phyloP scores from a whole-genome alignment of 306 rosid species.

The Cicer chorassanicum region DNA sequence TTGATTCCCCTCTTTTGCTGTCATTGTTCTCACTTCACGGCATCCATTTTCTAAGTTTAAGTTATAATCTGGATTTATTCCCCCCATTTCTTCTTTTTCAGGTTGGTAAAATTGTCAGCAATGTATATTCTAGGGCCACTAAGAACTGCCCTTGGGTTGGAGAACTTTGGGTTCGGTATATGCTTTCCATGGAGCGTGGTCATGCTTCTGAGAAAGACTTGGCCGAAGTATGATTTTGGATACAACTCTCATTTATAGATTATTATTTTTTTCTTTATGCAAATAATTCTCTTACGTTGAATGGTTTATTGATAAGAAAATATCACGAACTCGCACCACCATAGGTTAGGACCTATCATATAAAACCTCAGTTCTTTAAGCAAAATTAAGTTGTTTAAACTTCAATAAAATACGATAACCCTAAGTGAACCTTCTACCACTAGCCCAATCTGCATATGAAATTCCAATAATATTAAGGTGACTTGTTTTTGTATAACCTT shows the following conservation, averaged over 20 bases:
- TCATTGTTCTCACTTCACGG: constrained; percentile 10
- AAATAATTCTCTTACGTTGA: constrained; percentile 10
- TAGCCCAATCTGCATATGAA: no score
- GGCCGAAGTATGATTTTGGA: constrained; percentile 63
- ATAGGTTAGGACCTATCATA: no score
- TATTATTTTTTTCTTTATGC: constrained; percentile 32
- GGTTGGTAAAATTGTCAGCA: constrained; percentile 70
- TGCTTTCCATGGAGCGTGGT: constrained; percentile 81
- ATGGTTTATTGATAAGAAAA: constrained; percentile 25
- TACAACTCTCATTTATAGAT: constrained; percentile 15
- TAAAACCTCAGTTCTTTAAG: no score
- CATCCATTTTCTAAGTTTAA: constrained; percentile 13
- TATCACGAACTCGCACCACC: no score
- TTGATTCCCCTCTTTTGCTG: constrained; percentile 4
- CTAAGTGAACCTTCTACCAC: no score
- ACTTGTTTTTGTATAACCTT: no score
- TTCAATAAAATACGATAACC: no score
- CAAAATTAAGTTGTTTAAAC: no score
- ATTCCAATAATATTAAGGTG: no score
- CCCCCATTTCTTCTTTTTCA: constrained; percentile 45
- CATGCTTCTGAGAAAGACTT: constrained; percentile 80
- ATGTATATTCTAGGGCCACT: constrained; percentile 79
- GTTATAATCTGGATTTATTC: constrained; percentile 35
- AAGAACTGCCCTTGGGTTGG: constrained; percentile 93
- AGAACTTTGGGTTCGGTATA: constrained; percentile 80